Evolutionary conservation across 2,329 filamentous ascomycete genomes (phyloP).

Genomic region (Monosporascus sp.): DNA sequence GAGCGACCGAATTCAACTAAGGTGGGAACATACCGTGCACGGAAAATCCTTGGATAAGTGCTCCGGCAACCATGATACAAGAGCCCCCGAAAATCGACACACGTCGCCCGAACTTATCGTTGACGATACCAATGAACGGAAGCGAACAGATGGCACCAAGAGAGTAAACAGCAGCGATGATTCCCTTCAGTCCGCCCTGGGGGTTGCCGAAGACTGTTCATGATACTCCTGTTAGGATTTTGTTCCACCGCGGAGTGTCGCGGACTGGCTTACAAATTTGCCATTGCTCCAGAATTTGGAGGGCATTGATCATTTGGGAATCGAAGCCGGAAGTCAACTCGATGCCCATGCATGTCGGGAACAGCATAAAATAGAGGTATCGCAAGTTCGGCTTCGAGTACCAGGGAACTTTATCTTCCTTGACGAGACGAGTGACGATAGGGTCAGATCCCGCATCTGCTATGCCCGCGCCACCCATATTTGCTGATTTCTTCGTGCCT

Average conservation of each 20-base stretch:
- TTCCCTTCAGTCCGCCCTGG: slow-evolving; percentile 40
- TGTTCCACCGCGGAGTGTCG: slow-evolving; percentile 1
- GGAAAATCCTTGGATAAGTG: slow-evolving; percentile 48
- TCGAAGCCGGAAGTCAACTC: slow-evolving; percentile 45
- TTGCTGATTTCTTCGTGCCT: background rate
- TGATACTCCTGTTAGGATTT: slow-evolving; percentile 1
- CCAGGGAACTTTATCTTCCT: slow-evolving; percentile 41
- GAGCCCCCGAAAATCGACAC: slow-evolving; percentile 53
- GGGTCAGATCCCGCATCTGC: slow-evolving; percentile 25
- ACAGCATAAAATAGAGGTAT: slow-evolving; percentile 49
- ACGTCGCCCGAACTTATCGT: slow-evolving; percentile 49
- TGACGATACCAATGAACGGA: slow-evolving; percentile 51
- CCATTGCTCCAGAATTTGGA: slow-evolving; percentile 35
- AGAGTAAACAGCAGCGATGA: slow-evolving; percentile 54
- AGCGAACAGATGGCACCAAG: slow-evolving; percentile 53
- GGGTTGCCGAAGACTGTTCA: slow-evolving; percentile 38
- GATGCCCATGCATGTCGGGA: slow-evolving; percentile 56
- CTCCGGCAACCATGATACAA: slow-evolving; percentile 47
- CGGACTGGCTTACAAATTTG: slow-evolving; percentile 24
- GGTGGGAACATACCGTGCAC: slow-evolving; percentile 32
- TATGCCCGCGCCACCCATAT: slow-evolving; percentile 14
- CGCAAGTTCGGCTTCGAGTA: slow-evolving; percentile 56
- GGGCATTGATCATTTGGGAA: slow-evolving; percentile 40
- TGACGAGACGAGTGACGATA: slow-evolving; percentile 30
- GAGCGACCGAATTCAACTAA: background rate